Percentiles rank a stretch among this genome's conserved stretches.
phyloP scores from a whole-genome alignment of 192 early-diverging fungal species.

The Entophlyctis helioformis region DNA sequence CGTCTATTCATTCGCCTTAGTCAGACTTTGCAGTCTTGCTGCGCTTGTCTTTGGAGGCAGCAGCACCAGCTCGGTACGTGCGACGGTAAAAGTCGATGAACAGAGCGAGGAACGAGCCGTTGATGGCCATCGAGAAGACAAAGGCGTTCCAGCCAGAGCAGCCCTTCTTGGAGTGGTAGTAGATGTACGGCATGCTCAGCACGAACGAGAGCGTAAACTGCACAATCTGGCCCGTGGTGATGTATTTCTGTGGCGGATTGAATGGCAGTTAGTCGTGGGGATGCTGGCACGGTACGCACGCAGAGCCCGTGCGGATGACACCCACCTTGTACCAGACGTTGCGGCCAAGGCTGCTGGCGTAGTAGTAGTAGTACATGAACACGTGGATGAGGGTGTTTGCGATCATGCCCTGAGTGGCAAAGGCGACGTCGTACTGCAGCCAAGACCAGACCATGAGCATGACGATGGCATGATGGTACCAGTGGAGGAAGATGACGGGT shows the following conservation, averaged over 20 bases:
- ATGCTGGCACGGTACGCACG: no score
- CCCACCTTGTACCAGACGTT: conserved; percentile 36
- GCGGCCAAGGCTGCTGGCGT: conserved; percentile 19
- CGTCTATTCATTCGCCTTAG: no score
- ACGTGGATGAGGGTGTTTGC: conserved; percentile 33
- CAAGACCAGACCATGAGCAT: conserved; percentile 40
- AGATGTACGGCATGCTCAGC: conserved; percentile 25
- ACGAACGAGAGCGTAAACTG: conserved; percentile 32
- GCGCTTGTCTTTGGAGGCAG: no score
- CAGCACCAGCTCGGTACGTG: no score
- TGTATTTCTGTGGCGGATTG: conserved; percentile 26
- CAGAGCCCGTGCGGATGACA: background rate
- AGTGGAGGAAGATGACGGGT: conserved; percentile 38
- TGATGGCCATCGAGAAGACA: conserved; percentile 26
- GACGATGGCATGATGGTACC: conserved; percentile 41
- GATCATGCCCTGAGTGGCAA: conserved; percentile 25
- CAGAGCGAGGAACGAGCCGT: conserved; percentile 24
- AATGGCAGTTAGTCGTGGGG: no score
- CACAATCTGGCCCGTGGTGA: conserved; percentile 32
- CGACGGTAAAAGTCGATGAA: conserved; percentile 32
- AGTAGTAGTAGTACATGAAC: conserved; percentile 45
- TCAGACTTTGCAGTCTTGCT: no score
- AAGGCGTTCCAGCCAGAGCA: conserved; percentile 21
- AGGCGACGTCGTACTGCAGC: conserved; percentile 25
- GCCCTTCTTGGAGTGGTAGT: conserved; percentile 19